Percentiles rank a stretch among this genome's conserved stretches.
These are phyloP conservation scores for Irpex rosettiformis DNA, from an alignment of 1,284 basidiomycete species.

Conservation along the genomic window DNA sequence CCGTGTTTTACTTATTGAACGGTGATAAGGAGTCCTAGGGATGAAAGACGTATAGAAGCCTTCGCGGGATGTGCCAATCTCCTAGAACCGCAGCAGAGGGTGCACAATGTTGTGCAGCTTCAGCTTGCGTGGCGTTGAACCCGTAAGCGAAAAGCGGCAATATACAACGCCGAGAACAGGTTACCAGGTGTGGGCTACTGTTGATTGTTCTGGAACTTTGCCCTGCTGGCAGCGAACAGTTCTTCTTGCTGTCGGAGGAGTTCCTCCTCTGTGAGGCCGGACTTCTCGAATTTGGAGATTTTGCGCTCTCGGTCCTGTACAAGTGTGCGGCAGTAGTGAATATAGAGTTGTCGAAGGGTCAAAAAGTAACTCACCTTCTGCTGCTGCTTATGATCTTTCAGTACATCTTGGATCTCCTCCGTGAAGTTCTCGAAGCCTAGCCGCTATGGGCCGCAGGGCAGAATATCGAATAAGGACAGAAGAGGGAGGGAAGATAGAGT, in stretches of 20 bases:
- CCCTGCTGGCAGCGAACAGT: conserved; percentile 87
- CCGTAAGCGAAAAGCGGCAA: too few relatives aligned
- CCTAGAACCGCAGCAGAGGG: too few relatives aligned
- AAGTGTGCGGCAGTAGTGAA: too few relatives aligned
- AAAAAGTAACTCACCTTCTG: conserved; percentile 64
- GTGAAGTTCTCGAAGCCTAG: conserved; percentile 90
- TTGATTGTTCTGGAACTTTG: conserved; percentile 56
- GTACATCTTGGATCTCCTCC: conserved; percentile 85
- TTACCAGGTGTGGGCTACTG: conserved; percentile 28
- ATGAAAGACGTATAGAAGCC: too few relatives aligned
- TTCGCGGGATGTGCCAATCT: too few relatives aligned
- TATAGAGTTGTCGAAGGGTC: conserved; percentile 11
- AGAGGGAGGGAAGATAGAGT: too few relatives aligned
- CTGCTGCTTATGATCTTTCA: conserved; percentile 94
- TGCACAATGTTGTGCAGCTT: too few relatives aligned
- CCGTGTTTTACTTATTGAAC: neutral
- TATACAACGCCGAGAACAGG: too few relatives aligned
- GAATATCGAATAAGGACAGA: too few relatives aligned
- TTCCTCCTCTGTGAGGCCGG: conserved; percentile 90
- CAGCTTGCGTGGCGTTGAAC: too few relatives aligned
- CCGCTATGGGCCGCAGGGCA: too few relatives aligned
- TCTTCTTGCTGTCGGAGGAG: conserved; percentile 85
- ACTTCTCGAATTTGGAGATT: conserved; percentile 84
- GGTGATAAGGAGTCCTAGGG: neutral
- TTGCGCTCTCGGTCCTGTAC: conserved; percentile 83